Conservation (phyloP, 495 filamentous ascomycete species). For the Hapsidospora chrysogenum region DNA sequence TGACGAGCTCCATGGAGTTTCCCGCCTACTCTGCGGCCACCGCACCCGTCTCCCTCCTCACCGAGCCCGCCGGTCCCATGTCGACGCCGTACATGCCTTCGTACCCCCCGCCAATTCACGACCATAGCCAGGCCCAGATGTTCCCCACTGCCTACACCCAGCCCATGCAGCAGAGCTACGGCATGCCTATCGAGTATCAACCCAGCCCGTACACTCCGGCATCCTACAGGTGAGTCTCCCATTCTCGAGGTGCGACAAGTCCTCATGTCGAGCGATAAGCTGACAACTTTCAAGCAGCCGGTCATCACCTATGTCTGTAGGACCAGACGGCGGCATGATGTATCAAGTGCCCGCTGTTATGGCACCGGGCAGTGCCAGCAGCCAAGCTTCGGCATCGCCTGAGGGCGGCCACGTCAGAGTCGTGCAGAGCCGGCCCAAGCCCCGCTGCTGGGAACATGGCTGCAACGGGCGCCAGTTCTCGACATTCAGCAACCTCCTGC, state of each 20-base stretch:
- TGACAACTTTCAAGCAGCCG: background rate
- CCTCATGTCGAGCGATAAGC: too few species aligned
- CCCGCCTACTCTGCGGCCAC: slow-evolving; percentile 30
- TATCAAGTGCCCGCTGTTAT: slow-evolving; percentile 21
- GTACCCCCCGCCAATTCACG: slow-evolving; percentile 24
- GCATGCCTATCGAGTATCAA: slow-evolving; percentile 10
- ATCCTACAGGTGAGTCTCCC: slow-evolving; percentile 26
- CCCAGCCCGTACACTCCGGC: slow-evolving; percentile 5
- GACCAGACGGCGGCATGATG: slow-evolving; percentile 22
- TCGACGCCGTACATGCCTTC: slow-evolving; percentile 22
- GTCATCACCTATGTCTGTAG: background rate
- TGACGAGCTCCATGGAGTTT: slow-evolving; percentile 17
- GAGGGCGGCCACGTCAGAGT: slow-evolving; percentile 42
- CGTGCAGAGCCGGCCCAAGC: slow-evolving; percentile 62
- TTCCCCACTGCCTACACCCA: slow-evolving; percentile 14
- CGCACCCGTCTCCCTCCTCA: slow-evolving; percentile 23
- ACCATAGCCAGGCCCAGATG: slow-evolving; percentile 20
- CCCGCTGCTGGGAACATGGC: slow-evolving; percentile 90
- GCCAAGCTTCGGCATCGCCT: slow-evolving; percentile 4
- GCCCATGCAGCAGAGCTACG: slow-evolving; percentile 12
- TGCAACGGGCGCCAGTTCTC: slow-evolving; percentile 91
- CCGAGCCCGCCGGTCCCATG: slow-evolving; percentile 21
- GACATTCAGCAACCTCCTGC: slow-evolving; percentile 84
- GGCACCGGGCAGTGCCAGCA: background rate
- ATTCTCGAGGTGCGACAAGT: too few species aligned